Percentiles rank a stretch among this genome's conserved stretches.
phyloP scores from a whole-genome alignment of 2,329 filamentous ascomycete genomes.

The Arthroderma uncinatum region DNA sequence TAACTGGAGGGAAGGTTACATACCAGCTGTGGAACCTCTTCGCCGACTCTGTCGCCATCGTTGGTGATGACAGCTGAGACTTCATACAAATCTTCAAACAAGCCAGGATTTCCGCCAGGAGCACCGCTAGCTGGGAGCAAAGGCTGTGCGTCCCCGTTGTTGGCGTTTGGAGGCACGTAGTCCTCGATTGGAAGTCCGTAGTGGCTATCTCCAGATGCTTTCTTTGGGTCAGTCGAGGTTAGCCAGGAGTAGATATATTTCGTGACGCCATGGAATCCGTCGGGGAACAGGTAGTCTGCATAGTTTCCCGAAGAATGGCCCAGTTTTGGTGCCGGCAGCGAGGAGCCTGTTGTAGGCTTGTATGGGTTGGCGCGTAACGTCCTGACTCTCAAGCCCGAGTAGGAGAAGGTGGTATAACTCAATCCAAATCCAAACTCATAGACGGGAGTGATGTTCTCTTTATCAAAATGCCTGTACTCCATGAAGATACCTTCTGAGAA shows the following conservation, averaged over 20 bases:
- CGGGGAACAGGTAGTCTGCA: constrained; percentile 46
- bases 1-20: constrained; percentile 13
- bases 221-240: constrained; percentile 46
- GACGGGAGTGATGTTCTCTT: constrained; percentile 41
- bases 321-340: constrained; percentile 42
- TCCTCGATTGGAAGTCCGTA: constrained; percentile 43
- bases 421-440: constrained; percentile 52
- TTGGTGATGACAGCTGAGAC: constrained; percentile 43
- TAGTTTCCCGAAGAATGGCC: constrained; percentile 40
- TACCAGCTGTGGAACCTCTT: constrained; percentile 44
- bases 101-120: constrained; percentile 48
- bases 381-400: constrained; percentile 44
- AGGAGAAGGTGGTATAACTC: constrained; percentile 49
- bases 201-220: constrained; percentile 41
- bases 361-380: constrained; percentile 39
- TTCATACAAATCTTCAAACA: constrained; percentile 42
- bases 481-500: constrained; percentile 54
- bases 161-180: constrained; percentile 42
- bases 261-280: constrained; percentile 39
- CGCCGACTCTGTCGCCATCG: constrained; percentile 38
- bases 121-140: constrained; percentile 47
- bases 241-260: constrained; percentile 55
- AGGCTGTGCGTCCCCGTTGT: constrained; percentile 45
- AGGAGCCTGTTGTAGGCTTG: constrained; percentile 42
- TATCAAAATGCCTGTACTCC: constrained; percentile 42